Conservation (phyloP, 257 asterid species). For the Scutellaria galericulata region DNA sequence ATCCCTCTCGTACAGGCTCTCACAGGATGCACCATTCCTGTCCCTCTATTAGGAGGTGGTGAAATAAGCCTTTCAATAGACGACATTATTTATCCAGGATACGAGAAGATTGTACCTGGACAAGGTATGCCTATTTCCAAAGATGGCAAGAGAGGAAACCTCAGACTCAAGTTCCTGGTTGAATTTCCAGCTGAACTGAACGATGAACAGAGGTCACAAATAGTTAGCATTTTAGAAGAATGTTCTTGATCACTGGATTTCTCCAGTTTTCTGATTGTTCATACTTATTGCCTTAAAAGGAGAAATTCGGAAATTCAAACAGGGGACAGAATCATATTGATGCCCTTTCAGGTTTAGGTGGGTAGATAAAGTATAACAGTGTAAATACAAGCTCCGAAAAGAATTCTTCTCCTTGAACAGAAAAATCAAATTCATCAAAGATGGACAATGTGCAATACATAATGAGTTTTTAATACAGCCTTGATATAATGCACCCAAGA, state of each 20-base stretch:
- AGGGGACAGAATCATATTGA: conserved; percentile 13
- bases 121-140: conserved; percentile 83
- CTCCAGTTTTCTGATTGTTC: conserved; percentile 12
- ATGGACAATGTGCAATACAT: conserved; percentile 22
- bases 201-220: conserved; percentile 56
- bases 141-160: conserved; percentile 69
- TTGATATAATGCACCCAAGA: background rate
- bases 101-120: conserved; percentile 65
- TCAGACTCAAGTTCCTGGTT: conserved; percentile 74
- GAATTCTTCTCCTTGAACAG: conserved; percentile 29
- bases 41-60: conserved; percentile 83
- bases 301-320: background rate
- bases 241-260: conserved; percentile 40
- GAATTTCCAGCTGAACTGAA: conserved; percentile 67
- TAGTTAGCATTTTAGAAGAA: conserved; percentile 59
- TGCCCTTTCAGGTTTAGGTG: conserved; percentile 32
- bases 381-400: conserved; percentile 35
- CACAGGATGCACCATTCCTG: conserved; percentile 67
- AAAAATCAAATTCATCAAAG: conserved; percentile 24
- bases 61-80: conserved; percentile 53
- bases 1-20: conserved; percentile 85
- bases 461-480: background rate
- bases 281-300: conserved; percentile 22
- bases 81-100: conserved; percentile 79
- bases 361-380: conserved; percentile 36